Conservation (phyloP, 2,329 filamentous ascomycete species). For the Aureobasidium sp. region DNA sequence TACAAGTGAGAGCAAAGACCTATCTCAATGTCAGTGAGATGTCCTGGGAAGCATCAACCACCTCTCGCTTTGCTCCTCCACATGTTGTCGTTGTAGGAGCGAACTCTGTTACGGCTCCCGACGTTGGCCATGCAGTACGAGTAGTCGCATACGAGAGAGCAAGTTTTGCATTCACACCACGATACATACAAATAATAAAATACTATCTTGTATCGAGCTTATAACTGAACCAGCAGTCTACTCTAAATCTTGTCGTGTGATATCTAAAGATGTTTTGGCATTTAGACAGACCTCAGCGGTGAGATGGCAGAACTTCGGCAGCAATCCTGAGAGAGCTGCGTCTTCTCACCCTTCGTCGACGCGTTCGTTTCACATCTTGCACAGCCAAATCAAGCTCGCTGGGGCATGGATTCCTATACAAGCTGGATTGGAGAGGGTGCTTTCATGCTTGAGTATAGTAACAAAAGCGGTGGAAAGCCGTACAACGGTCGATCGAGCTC, state of each 20-base stretch:
- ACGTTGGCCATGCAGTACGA: neutral
- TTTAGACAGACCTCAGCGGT: slow-evolving; percentile 13
- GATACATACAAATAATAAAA: neutral
- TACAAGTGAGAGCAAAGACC: neutral
- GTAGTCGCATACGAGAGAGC: too few species aligned
- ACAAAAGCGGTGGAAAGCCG: too few species aligned
- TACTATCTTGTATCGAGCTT: neutral
- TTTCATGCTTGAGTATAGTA: too few species aligned
- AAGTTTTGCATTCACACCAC: neutral
- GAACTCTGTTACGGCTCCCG: too few species aligned
- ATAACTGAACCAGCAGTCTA: slow-evolving; percentile 16
- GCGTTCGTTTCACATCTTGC: too few species aligned
- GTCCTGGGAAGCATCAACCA: neutral
- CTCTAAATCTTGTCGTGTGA: neutral
- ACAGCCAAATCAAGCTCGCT: too few species aligned
- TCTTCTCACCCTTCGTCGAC: too few species aligned
- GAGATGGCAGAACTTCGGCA: slow-evolving; percentile 6
- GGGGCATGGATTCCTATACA: too few species aligned
- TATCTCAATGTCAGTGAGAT: neutral
- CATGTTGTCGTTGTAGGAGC: too few species aligned
- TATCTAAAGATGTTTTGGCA: neutral
- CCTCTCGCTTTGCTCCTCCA: neutral
- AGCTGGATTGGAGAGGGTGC: too few species aligned
- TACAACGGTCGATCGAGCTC: neutral
- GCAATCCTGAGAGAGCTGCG: too few species aligned